These are phyloP conservation scores for Fusarium siculi DNA, from an alignment of 2,329 filamentous ascomycete species.

Conservation along the genomic window DNA sequence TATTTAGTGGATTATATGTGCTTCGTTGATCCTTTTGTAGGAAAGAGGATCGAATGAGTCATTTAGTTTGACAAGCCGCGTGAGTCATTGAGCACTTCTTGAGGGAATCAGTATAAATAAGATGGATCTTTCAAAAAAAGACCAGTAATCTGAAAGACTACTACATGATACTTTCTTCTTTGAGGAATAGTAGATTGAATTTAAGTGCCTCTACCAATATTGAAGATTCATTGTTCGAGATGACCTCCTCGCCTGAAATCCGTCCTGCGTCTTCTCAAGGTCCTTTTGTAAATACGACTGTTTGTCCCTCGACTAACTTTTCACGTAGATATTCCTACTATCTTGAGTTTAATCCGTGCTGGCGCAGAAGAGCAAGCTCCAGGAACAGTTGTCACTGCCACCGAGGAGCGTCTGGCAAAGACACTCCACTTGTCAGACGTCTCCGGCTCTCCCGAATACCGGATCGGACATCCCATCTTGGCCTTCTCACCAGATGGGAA, in stretches of 20 bases:
- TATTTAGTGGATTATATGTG: neutral
- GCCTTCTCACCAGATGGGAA: neutral
- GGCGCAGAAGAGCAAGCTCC: neutral
- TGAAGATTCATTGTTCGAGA: neutral
- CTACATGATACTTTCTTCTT: fast-evolving
- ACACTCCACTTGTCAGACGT: neutral
- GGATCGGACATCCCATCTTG: neutral
- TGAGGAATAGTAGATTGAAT: neutral
- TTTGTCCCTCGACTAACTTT: neutral
- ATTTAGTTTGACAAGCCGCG: neutral
- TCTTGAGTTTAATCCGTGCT: neutral
- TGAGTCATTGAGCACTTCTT: neutral
- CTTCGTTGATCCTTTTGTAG: neutral
- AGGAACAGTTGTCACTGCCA: neutral
- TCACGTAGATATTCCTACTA: neutral
- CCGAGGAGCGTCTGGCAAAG: neutral
- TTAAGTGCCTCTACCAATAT: neutral
- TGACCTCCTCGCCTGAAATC: neutral
- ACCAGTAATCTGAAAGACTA: neutral
- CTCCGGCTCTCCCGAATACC: neutral
- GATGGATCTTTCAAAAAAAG: fast-evolving
- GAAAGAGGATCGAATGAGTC: neutral
- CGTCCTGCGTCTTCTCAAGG: neutral
- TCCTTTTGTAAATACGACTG: neutral
- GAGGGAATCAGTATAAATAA: neutral